Base-by-base conservation (phyloP, 2,329 filamentous ascomycete species). In the Bipolaris cookei region DNA sequence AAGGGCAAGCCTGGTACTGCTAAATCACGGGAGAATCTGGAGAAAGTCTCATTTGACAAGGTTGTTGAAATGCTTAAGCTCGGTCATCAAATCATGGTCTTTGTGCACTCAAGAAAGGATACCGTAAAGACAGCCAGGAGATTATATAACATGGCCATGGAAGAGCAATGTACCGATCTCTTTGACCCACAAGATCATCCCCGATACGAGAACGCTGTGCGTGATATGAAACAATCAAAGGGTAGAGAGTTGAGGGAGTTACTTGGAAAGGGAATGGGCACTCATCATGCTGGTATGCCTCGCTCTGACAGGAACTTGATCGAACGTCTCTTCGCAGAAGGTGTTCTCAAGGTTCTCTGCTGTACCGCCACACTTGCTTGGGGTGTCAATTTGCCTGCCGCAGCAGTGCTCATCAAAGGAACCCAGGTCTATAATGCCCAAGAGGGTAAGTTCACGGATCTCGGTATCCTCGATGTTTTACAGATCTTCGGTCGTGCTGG, bases 81-180 rank as follows among this genome's bases (percentile, higher is more conserved):
- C 56, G 93, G 91, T n/a, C 95, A 99, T 70, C 95, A 99, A 75
- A 86, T 99, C 64, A 99, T 99, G 96, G 94, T 99, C 0, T 99
- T 99, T 76, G 96, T 99, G 10, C 96, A 99, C 75, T 97, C 94
- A 1, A 86, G 95, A 23, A 93, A 96, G 73, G 96, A 99, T 67
- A 99, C 96, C 0, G 87, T 96, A 64, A 85, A 90, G 60, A 96
- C 94, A 1, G 93, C 95, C 43, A 89, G 90, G 64, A 91, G 89
- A 80, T 81, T 99, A 23, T 88, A 90, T 60, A 89, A 97, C 66
- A 92, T 95, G 81, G 95, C 95, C 1, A 81, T 87, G 2, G 93
- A 98, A 32, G 84, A 96, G 37, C 84, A 87, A 41, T 91, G 90
- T 62, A 80, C 87, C 10, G 90, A 96, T 56, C 82, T 99, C 0